These are phyloP conservation scores for Litchi chinensis DNA, from an alignment of 345 rosid species.

Conservation along the genomic window DNA sequence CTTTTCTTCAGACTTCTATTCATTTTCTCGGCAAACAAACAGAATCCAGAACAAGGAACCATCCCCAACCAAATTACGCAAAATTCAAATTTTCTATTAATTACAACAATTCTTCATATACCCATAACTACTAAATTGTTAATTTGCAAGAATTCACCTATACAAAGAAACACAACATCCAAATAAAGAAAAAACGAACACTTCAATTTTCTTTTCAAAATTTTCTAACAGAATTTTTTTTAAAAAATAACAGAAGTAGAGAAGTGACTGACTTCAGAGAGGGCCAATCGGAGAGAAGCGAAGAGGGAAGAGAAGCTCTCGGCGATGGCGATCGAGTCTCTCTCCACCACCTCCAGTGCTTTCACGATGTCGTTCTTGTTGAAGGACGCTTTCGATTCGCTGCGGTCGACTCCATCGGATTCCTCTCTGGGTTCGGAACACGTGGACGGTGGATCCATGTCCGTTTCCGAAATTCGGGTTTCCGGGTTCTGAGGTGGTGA, in stretches of 20 bases:
- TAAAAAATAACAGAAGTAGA: not conserved
- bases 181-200: not conserved
- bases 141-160: not conserved
- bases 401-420: constrained; percentile 4
- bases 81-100: not conserved
- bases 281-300: constrained; percentile 75
- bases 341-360: constrained; percentile 78
- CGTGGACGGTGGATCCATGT: constrained; percentile 26
- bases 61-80: not conserved
- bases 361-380: constrained; percentile 56
- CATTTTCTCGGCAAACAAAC: not conserved
- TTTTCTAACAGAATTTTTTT: not conserved
- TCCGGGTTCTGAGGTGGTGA: not conserved
- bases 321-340: constrained; percentile 79
- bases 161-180: not conserved
- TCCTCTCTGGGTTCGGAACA: constrained; percentile 2
- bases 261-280: constrained; percentile 63
- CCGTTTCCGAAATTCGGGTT: constrained; percentile 4
- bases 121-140: not conserved
- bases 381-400: constrained; percentile 29
- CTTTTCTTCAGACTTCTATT: not conserved
- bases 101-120: not conserved
- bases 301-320: constrained; percentile 86
- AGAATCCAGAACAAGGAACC: not conserved
- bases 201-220: not conserved